phyloP scores from a whole-genome alignment of 1,139 yeast genomes.

The Yamadazyma kanchanaburiensis region DNA sequence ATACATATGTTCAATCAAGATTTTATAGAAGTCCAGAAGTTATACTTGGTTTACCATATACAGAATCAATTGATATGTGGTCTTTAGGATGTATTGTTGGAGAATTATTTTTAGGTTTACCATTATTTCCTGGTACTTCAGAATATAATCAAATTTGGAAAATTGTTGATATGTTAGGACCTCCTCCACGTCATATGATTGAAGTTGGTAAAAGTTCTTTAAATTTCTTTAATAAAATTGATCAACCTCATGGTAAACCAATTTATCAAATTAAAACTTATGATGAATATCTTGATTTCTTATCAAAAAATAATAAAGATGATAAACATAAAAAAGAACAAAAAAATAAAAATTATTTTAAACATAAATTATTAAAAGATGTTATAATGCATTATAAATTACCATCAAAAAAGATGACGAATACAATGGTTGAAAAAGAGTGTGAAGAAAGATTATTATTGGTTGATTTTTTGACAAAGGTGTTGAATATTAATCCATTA shows the following conservation, averaged over 20 bases:
- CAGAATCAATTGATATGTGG: constrained; percentile 97
- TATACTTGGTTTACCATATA: constrained; percentile 82
- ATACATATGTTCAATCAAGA: constrained; percentile 92
- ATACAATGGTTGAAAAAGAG: constrained; percentile 63
- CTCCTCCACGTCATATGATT: constrained; percentile 94
- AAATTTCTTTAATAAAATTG: constrained; percentile 58
- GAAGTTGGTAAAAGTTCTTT: constrained; percentile 87
- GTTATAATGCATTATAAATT: constrained; percentile 72
- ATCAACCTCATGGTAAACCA: constrained; percentile 27
- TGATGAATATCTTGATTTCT: constrained; percentile 38
- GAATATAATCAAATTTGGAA: constrained; percentile 88
- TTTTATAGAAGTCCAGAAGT: constrained; percentile 97
- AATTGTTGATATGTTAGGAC: constrained; percentile 77
- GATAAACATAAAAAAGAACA: constrained; percentile 63
- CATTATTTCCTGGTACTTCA: constrained; percentile 92
- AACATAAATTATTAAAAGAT: constrained; percentile 68
- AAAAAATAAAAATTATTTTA: constrained; percentile 82
- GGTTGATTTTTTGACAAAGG: constrained; percentile 74
- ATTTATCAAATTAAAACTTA: constrained; percentile 28
- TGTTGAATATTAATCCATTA: constrained; percentile 80
- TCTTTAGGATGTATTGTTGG: constrained; percentile 96
- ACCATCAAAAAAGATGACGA: constrained; percentile 71
- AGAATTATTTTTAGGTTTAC: constrained; percentile 87
- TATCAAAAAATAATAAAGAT: constrained; percentile 25
- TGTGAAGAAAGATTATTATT: constrained; percentile 68